phyloP scores from a whole-genome alignment of 768 basidiomycete species.

The Psilocybe tampanensis region DNA sequence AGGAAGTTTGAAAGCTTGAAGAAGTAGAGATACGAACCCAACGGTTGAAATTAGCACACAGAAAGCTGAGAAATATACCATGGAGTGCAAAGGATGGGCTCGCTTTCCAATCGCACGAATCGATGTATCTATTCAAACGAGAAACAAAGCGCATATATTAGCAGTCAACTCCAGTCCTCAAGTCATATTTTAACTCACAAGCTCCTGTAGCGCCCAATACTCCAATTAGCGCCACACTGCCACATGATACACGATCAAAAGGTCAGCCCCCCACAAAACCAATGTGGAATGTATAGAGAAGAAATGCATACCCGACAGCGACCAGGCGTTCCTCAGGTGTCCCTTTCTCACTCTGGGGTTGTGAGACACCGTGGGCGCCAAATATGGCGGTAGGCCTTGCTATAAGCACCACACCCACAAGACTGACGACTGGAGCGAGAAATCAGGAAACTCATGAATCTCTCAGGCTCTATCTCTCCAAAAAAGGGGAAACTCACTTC shows the following conservation, averaged over 20 bases:
- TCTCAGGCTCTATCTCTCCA: too few species aligned
- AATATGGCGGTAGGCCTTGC: conserved; percentile 80
- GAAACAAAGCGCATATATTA: neutral
- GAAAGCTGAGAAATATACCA: conserved; percentile 65
- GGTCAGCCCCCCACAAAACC: neutral
- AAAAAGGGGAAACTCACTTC: conserved; percentile 29
- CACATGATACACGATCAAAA: neutral
- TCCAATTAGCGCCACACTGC: conserved; percentile 63
- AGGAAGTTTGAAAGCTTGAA: neutral
- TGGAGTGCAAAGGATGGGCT: conserved; percentile 73
- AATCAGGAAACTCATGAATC: neutral
- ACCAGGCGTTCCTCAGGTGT: conserved; percentile 44
- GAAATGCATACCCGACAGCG: neutral
- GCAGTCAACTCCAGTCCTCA: neutral
- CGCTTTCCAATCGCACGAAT: conserved; percentile 72
- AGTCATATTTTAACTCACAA: conserved; percentile 44
- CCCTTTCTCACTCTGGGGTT: conserved; percentile 28
- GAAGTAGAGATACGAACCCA: conserved; percentile 28
- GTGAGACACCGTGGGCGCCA: conserved; percentile 32
- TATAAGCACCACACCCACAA: conserved; percentile 79
- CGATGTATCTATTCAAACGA: conserved; percentile 31
- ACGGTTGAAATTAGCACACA: conserved; percentile 45
- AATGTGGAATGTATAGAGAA: neutral
- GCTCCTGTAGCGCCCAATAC: conserved; percentile 69
- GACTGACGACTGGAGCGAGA: conserved; percentile 54